Conservation (phyloP, 2,329 filamentous ascomycete genomes). For the Paecilomyces dactylethromorphus region DNA sequence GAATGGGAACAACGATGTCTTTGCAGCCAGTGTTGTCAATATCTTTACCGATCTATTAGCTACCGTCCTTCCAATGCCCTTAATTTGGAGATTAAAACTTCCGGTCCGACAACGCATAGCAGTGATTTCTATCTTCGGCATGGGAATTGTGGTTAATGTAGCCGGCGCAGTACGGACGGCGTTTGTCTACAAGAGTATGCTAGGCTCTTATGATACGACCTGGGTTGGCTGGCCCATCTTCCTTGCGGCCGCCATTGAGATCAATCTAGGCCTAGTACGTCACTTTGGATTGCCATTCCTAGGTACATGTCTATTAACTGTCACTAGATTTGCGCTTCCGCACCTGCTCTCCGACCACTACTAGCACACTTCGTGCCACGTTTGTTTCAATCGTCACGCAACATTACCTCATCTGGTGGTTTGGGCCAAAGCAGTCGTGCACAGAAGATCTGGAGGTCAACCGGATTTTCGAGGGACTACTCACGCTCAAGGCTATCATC, state of each 20-base stretch:
- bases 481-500: conserved; percentile 11
- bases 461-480: conserved; percentile 13
- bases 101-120: conserved; percentile 28
- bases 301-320: not conserved
- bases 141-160: conserved; percentile 30
- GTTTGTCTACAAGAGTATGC: conserved; percentile 27
- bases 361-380: conserved; percentile 24
- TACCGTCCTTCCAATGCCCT: conserved; percentile 32
- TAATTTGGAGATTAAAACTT: conserved; percentile 34
- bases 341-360: conserved; percentile 29
- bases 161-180: conserved; percentile 28
- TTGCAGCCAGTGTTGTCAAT: conserved; percentile 30
- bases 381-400: conserved; percentile 21
- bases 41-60: conserved; percentile 5
- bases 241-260: conserved; percentile 25
- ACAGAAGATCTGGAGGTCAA: conserved; percentile 16
- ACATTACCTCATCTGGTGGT: conserved; percentile 13
- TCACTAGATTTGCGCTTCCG: conserved; percentile 29
- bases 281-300: not conserved
- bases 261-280: conserved; percentile 29
- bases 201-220: conserved; percentile 24
- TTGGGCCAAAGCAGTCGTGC: conserved; percentile 10
- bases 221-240: conserved; percentile 29
- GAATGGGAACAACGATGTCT: conserved; percentile 21
- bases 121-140: conserved; percentile 31